Percentiles rank a stretch among this genome's conserved stretches.
phyloP scores from a whole-genome alignment of 2,329 filamentous ascomycete genomes.

The Aspergillus neotritici region DNA sequence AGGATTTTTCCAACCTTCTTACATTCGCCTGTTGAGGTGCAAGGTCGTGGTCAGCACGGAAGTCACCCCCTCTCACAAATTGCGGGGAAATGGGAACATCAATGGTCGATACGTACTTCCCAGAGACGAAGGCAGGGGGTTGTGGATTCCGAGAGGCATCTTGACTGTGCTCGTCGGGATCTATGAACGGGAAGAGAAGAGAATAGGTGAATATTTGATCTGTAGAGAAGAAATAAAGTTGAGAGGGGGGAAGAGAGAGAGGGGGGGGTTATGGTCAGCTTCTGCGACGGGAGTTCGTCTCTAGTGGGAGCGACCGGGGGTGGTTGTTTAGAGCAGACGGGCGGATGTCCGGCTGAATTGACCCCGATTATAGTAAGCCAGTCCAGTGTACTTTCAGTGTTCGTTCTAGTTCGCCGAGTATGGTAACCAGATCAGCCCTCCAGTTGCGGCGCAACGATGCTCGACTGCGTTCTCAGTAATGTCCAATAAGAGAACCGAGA shows the following conservation, averaged over 20 bases:
- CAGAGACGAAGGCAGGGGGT: slow-evolving; percentile 46
- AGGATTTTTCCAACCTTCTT: slow-evolving; percentile 96
- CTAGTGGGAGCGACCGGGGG: slow-evolving; percentile 21
- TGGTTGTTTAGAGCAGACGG: slow-evolving; percentile 5
- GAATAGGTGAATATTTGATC: neutral
- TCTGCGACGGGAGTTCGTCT: slow-evolving; percentile 12
- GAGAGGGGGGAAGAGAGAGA: neutral
- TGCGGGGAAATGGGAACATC: slow-evolving; percentile 28
- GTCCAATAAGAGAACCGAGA: too few relatives aligned
- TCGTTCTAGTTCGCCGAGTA: too few relatives aligned
- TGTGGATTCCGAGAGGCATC: slow-evolving; percentile 43
- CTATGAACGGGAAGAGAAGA: slow-evolving; percentile 2
- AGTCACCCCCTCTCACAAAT: slow-evolving; percentile 16
- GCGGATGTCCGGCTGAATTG: too few relatives aligned
- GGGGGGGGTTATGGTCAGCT: slow-evolving; percentile 8
- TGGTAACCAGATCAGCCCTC: too few relatives aligned
- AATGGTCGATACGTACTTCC: slow-evolving; percentile 35
- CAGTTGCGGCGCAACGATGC: too few relatives aligned
- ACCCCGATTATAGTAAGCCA: too few relatives aligned
- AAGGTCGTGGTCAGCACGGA: slow-evolving; percentile 28
- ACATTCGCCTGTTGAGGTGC: slow-evolving; percentile 69
- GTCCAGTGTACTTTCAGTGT: too few relatives aligned
- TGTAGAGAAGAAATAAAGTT: slow-evolving; percentile 2
- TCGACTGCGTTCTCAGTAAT: too few relatives aligned
- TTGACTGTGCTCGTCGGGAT: slow-evolving; percentile 18